Evolutionary conservation across 257 asterid species (phyloP).

Genomic region (Capsicum rhomboideum): DNA sequence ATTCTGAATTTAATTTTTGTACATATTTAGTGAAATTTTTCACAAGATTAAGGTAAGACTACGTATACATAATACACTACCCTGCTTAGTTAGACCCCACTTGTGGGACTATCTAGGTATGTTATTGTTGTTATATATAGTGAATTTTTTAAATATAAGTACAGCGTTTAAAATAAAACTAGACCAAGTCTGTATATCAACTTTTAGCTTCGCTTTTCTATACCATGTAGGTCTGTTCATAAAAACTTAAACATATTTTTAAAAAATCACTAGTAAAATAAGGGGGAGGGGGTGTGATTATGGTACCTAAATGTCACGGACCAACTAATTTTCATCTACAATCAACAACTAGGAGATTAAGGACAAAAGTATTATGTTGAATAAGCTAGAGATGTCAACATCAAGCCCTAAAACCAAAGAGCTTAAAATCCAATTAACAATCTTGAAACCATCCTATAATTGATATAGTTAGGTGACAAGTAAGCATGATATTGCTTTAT

Average conservation of each 20-base stretch:
- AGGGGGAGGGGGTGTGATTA: background rate
- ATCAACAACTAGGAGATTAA: constrained; percentile 10
- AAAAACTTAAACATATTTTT: background rate
- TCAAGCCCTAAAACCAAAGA: background rate
- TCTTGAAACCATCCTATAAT: background rate
- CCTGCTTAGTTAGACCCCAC: too few relatives aligned
- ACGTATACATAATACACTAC: too few relatives aligned
- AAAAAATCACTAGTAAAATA: background rate
- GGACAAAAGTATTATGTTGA: background rate
- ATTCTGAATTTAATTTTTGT: background rate
- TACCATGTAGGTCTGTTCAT: fast-evolving
- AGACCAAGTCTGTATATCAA: background rate
- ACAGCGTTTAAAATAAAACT: background rate
- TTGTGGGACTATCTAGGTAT: too few relatives aligned
- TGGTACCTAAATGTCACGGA: constrained; percentile 9
- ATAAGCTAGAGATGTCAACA: constrained; percentile 5
- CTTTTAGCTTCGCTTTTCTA: background rate
- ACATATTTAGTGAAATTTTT: background rate
- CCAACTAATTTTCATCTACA: constrained; percentile 30
- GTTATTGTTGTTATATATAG: too few relatives aligned
- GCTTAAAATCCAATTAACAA: background rate
- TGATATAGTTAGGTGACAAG: background rate
- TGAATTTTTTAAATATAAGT: background rate
- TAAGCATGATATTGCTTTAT: background rate
- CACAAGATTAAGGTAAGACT: too few relatives aligned